A percentile compares a stretch with the other conserved stretches of the same genome.
Conservation (phyloP, 805 yeast species). For the Suhomyces pyralidae region DNA sequence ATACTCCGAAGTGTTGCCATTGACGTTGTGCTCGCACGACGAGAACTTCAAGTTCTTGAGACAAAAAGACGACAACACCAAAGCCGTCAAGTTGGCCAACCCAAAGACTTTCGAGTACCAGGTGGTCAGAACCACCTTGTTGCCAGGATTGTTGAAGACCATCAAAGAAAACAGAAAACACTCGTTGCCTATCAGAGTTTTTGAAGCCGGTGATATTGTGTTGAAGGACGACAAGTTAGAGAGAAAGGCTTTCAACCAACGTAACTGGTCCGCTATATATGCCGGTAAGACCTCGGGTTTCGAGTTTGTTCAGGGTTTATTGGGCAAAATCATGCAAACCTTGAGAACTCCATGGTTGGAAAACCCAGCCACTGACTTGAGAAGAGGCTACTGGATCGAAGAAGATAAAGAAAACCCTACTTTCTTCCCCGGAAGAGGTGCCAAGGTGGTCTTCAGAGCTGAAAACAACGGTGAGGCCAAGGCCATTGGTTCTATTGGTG, state of each 20-base stretch:
- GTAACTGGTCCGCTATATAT: constrained; percentile 91
- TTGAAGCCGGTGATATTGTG: constrained; percentile 93
- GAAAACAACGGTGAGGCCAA: constrained; percentile 54
- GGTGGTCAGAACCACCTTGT: constrained; percentile 91
- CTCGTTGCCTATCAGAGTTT: constrained; percentile 89
- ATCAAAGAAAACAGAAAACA: constrained; percentile 95
- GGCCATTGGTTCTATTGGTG: constrained; percentile 84
- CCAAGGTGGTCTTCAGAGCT: constrained; percentile 73
- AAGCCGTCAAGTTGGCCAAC: constrained; percentile 86
- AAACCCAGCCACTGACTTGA: constrained; percentile 45
- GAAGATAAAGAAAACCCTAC: constrained; percentile 64
- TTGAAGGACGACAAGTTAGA: constrained; percentile 76
- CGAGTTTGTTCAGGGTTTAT: constrained; percentile 89
- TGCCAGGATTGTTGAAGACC: constrained; percentile 94
- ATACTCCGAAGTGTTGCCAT: constrained; percentile 93
- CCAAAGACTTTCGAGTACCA: constrained; percentile 97
- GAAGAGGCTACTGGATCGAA: constrained; percentile 85
- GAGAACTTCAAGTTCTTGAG: constrained; percentile 91
- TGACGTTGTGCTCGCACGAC: constrained; percentile 93
- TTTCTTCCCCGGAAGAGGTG: constrained; percentile 97
- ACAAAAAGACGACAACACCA: constrained; percentile 65
- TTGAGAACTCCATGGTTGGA: constrained; percentile 84
- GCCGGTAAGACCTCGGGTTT: constrained; percentile 96
- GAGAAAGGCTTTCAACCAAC: constrained; percentile 86
- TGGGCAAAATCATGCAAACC: constrained; percentile 95